These are phyloP conservation scores for Wallacemonas sp. DNA, from an alignment of 208 protist genomes.

Conservation along the genomic window DNA sequence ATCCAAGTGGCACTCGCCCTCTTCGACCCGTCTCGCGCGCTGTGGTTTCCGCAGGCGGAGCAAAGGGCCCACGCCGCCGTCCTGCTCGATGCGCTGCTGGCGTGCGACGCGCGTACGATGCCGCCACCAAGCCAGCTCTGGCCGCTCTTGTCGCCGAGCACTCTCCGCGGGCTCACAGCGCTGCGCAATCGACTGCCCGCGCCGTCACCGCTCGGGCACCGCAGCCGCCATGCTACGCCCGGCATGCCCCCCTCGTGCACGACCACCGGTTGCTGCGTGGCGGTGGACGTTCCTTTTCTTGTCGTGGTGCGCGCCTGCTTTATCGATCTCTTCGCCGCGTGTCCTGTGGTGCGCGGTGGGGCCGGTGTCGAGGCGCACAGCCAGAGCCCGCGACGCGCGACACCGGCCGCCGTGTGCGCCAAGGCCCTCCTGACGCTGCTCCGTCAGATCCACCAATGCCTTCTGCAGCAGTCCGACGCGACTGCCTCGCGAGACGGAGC, in stretches of 20 bases:
- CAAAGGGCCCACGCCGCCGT: not conserved
- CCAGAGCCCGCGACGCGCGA: not conserved
- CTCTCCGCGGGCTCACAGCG: not conserved
- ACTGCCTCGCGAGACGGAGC: too few relatives aligned
- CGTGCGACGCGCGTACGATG: not conserved
- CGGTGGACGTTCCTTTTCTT: not conserved
- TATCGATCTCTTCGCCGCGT: not conserved
- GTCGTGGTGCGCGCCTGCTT: not conserved
- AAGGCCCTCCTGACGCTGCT: slow-evolving; percentile 5
- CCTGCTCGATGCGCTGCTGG: not conserved
- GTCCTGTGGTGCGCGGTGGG: not conserved
- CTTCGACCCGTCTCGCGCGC: not conserved
- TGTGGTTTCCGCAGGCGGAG: not conserved
- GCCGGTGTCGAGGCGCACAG: not conserved
- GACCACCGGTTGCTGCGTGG: not conserved
- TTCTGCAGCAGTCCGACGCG: too few relatives aligned
- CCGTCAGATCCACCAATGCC: not conserved
- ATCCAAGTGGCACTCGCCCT: not conserved
- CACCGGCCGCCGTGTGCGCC: not conserved
- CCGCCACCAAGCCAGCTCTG: not conserved
- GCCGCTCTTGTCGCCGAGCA: not conserved
- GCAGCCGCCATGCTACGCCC: too few relatives aligned
- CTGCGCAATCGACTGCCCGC: too few relatives aligned
- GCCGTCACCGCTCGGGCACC: too few relatives aligned
- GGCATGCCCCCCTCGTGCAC: too few relatives aligned